A percentile compares a stretch with the other conserved stretches of the same genome.
phyloP scores from a whole-genome alignment of 2,329 filamentous ascomycete genomes.

The Stagonosporopsis cucurbitacearum region DNA sequence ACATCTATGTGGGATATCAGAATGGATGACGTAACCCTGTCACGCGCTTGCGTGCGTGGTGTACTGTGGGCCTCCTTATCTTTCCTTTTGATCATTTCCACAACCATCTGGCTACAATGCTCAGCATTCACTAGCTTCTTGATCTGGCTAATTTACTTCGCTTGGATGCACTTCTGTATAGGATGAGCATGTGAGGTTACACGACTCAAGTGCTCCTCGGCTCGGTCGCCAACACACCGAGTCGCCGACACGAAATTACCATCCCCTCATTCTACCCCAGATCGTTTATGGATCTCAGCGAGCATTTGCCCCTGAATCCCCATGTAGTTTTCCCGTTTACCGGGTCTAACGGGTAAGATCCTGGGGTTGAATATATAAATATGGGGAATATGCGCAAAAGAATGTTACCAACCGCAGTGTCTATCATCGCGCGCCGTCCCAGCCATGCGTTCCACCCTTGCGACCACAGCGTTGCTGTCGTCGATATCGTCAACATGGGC shows the following conservation, averaged over 20 bases:
- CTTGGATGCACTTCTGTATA: neutral
- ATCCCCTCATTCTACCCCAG: constrained; percentile 28
- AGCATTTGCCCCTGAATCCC: constrained; percentile 9
- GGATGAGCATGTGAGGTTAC: neutral
- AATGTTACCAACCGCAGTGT: neutral
- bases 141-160: neutral
- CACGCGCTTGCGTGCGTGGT: constrained; percentile 16
- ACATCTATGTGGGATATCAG: neutral
- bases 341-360: constrained; percentile 24
- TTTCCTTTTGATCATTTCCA: neutral
- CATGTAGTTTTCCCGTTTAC: constrained; percentile 29
- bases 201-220: neutral
- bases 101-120: neutral
- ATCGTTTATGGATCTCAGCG: constrained; percentile 10
- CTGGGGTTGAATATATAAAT: constrained; percentile 7
- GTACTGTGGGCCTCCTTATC: constrained; percentile 16
- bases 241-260: constrained; percentile 13
- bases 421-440: neutral
- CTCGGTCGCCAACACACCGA: constrained; percentile 29
- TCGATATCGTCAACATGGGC: constrained; percentile 21
- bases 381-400: constrained; percentile 1
- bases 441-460: constrained; percentile 24
- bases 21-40: constrained; percentile 15
- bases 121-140: neutral
- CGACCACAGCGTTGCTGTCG: constrained; percentile 18